phyloP scores from a whole-genome alignment of 2,329 filamentous ascomycete genomes.

The Aspergillus fijiensis region DNA sequence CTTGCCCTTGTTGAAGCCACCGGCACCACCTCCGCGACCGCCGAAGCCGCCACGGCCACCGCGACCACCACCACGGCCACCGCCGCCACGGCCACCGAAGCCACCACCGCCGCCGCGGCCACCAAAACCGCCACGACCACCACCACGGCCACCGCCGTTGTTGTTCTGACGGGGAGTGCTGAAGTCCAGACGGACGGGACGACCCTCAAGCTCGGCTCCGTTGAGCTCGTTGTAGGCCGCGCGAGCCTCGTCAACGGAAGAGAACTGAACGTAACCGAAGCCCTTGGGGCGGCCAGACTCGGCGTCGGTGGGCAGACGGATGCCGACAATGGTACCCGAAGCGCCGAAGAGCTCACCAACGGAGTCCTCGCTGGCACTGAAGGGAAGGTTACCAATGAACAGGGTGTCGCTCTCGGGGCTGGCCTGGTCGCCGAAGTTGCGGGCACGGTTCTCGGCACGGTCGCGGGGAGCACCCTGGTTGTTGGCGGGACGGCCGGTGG shows the following conservation, averaged over 20 bases:
- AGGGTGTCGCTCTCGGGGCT: conserved; percentile 82
- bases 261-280: conserved; percentile 87
- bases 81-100: conserved; percentile 48
- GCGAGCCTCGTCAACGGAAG: conserved; percentile 78
- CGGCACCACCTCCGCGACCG: conserved; percentile 47
- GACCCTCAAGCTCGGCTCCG: conserved; percentile 69
- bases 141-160: conserved; percentile 47
- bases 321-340: conserved; percentile 68
- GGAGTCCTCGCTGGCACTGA: conserved; percentile 74
- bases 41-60: conserved; percentile 53
- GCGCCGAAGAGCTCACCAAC: conserved; percentile 73
- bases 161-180: conserved; percentile 65
- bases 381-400: conserved; percentile 88
- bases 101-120: conserved; percentile 54
- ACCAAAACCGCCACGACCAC: conserved; percentile 54
- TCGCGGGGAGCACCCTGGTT: conserved; percentile 59
- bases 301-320: conserved; percentile 84
- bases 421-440: conserved; percentile 70
- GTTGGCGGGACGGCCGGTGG: conserved; percentile 62
- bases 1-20: conserved; percentile 50
- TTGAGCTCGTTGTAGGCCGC: conserved; percentile 68
- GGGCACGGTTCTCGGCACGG: conserved; percentile 55
- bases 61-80: conserved; percentile 49
- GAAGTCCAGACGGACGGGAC: conserved; percentile 79
- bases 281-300: conserved; percentile 85